Evolutionary conservation across 2,329 filamentous ascomycete genomes (phyloP).

Genomic region (Trichoderma sp.): DNA sequence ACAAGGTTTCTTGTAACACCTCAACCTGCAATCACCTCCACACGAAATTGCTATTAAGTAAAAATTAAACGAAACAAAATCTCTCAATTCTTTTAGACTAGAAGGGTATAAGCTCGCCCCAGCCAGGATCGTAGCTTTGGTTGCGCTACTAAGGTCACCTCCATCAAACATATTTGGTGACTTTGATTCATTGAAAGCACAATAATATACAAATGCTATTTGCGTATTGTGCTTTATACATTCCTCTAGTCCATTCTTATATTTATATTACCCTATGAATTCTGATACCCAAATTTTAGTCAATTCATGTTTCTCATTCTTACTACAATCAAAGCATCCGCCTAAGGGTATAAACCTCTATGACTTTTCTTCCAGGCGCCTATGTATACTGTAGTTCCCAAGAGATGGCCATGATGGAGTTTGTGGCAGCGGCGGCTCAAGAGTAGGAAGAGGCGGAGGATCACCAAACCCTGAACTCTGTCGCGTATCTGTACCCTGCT

Average conservation of each 20-base stretch:
- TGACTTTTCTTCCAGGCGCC: slow-evolving; percentile 16
- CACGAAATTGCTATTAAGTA: background rate
- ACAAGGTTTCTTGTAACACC: background rate
- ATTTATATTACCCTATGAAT: background rate
- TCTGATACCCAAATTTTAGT: too few species aligned
- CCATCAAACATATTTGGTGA: background rate
- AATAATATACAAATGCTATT: background rate
- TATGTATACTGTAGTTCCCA: slow-evolving; percentile 26
- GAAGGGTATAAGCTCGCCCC: background rate
- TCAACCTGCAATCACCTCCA: background rate
- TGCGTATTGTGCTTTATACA: background rate
- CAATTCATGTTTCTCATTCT: background rate
- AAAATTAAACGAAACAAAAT: background rate
- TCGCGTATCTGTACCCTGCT: slow-evolving; percentile 34
- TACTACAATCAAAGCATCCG: background rate
- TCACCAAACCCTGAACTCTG: slow-evolving; percentile 55
- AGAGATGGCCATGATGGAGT: slow-evolving; percentile 31
- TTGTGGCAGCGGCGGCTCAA: slow-evolving; percentile 48
- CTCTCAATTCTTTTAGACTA: background rate
- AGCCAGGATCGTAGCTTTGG: background rate
- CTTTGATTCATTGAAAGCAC: background rate
- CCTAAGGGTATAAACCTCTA: background rate
- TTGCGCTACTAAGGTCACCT: background rate
- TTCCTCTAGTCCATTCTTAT: background rate
- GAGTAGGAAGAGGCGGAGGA: slow-evolving; percentile 54